A percentile compares a stretch with the other conserved stretches of the same genome.
Evolutionary conservation across 352 stramenopile species (phyloP).

Genomic region (Stramenopiles sp.): DNA sequence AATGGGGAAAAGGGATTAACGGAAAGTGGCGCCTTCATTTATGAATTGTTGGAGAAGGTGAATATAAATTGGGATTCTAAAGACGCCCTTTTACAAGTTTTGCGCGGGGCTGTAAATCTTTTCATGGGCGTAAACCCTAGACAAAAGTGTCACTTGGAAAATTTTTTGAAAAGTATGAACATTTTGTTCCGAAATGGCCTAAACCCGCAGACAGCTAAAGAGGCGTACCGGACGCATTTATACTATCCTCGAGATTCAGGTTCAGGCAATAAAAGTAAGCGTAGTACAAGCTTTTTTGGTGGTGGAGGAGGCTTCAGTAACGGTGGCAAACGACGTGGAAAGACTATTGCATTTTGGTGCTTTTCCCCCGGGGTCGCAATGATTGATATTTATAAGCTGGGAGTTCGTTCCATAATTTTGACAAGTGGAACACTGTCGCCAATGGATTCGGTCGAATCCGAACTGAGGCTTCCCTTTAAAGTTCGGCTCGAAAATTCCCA

Average conservation of each 20-base stretch:
- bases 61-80: too few relatives aligned
- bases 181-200: too few relatives aligned
- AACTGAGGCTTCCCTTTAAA: constrained; percentile 85
- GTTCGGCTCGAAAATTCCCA: constrained; percentile 91
- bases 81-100: too few relatives aligned
- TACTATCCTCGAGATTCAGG: too few relatives aligned
- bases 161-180: not conserved
- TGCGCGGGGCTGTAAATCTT: not conserved
- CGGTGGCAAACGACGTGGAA: not conserved
- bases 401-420: constrained; percentile 52
- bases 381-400: constrained; percentile 75
- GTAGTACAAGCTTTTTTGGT: too few relatives aligned
- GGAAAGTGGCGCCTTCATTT: not conserved
- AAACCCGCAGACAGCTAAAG: too few relatives aligned
- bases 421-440: constrained; percentile 91
- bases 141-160: not conserved
- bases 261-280: not conserved
- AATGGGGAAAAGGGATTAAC: not conserved
- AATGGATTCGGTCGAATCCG: constrained; percentile 77
- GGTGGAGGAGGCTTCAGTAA: too few relatives aligned
- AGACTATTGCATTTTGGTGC: constrained; percentile 78
- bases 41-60: too few relatives aligned
- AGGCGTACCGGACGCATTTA: not conserved
- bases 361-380: constrained; percentile 89
- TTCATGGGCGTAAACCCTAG: not conserved